Percentiles rank a stretch among this genome's conserved stretches.
Evolutionary conservation across 164 flowering plant genomes (phyloP).

Genomic region (Vitis rupestris): DNA sequence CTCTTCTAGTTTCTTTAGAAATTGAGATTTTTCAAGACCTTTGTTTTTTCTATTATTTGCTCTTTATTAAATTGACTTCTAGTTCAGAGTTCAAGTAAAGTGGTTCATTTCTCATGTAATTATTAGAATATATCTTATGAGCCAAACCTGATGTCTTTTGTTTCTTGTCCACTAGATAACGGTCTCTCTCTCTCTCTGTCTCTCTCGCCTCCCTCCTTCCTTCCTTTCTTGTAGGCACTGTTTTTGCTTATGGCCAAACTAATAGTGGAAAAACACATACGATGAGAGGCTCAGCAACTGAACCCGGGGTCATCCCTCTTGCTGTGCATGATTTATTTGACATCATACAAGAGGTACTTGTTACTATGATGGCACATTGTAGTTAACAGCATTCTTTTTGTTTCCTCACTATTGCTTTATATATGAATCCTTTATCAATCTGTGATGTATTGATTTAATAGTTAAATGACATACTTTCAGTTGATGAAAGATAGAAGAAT

Average conservation of each 20-base stretch:
- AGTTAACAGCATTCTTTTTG: background rate
- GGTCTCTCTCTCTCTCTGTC: no score
- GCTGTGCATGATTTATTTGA: slow-evolving; percentile 77
- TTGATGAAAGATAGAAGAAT: no score
- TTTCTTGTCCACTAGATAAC: background rate
- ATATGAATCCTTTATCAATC: no score
- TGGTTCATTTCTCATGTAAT: no score
- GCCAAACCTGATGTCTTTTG: background rate
- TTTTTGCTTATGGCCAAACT: slow-evolving; percentile 98
- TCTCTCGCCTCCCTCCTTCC: background rate
- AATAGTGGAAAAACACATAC: slow-evolving; percentile 97
- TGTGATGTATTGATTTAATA: no score
- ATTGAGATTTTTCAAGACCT: no score
- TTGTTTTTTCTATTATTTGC: no score
- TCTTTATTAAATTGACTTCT: no score
- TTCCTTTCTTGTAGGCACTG: slow-evolving; percentile 59
- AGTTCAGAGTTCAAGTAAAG: no score
- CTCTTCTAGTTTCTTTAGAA: no score
- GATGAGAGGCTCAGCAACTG: slow-evolving; percentile 78
- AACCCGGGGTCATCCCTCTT: slow-evolving; percentile 91
- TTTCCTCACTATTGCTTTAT: background rate
- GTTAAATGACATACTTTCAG: no score
- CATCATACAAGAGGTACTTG: slow-evolving; percentile 65
- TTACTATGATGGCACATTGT: background rate
- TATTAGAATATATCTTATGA: background rate